These are phyloP conservation scores for Collybia nuda DNA, from an alignment of 768 basidiomycete genomes.

Conservation along the genomic window DNA sequence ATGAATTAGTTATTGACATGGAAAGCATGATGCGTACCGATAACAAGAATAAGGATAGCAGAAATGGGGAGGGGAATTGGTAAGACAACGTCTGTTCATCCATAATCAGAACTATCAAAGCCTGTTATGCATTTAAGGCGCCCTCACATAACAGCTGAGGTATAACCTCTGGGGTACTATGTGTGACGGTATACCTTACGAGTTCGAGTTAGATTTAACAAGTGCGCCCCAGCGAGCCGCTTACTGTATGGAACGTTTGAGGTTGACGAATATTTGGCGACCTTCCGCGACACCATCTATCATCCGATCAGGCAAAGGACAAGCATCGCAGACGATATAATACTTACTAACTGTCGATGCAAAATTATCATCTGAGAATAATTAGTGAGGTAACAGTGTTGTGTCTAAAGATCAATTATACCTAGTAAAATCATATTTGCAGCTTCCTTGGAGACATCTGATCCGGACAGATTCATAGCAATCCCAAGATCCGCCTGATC, in stretches of 20 bases:
- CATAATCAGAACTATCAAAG: too few species aligned
- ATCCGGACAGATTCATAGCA: constrained; percentile 75
- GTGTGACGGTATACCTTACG: constrained; percentile 58
- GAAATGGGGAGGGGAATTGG: constrained; percentile 66
- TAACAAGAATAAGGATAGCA: constrained; percentile 70
- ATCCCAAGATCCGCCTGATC: constrained; percentile 66
- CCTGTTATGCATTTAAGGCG: too few species aligned
- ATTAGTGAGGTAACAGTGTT: not conserved
- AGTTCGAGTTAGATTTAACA: not conserved
- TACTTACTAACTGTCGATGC: constrained; percentile 68
- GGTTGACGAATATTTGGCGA: constrained; percentile 67
- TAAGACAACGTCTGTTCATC: constrained; percentile 55
- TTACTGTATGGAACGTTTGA: constrained; percentile 71
- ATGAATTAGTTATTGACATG: not conserved
- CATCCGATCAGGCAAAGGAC: not conserved
- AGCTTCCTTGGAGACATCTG: constrained; percentile 73
- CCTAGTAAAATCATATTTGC: constrained; percentile 74
- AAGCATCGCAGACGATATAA: not conserved
- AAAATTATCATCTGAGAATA: constrained; percentile 60
- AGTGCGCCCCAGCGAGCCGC: constrained; percentile 8
- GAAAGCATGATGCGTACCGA: constrained; percentile 40
- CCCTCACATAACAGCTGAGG: constrained; percentile 63
- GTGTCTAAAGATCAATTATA: constrained; percentile 17
- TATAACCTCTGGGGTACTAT: constrained; percentile 69
- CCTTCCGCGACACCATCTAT: constrained; percentile 68